These are phyloP conservation scores for Lachnellula willkommii DNA, from an alignment of 2,329 filamentous ascomycete genomes.

Conservation along the genomic window DNA sequence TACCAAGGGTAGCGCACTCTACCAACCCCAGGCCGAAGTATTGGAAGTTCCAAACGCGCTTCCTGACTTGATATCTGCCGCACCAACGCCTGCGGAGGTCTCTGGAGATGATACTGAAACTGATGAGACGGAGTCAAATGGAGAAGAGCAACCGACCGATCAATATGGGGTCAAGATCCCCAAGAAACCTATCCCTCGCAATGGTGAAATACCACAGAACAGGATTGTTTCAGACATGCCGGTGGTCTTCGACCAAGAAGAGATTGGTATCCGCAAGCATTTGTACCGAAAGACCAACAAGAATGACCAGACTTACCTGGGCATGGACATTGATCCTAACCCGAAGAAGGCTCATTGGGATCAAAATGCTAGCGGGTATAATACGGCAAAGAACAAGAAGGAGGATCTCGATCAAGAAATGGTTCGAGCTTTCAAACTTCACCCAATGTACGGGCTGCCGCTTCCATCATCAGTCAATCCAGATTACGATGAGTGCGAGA, in stretches of 20 bases:
- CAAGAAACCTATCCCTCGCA: slow-evolving; percentile 21
- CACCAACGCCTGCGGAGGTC: slow-evolving; percentile 17
- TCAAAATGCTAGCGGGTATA: slow-evolving; percentile 23
- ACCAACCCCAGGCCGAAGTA: slow-evolving; percentile 10
- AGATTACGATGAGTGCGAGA: slow-evolving; percentile 2
- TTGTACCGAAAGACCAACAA: slow-evolving; percentile 18
- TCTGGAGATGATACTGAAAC: slow-evolving; percentile 19
- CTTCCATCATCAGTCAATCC: slow-evolving; percentile 15
- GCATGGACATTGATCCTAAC: slow-evolving; percentile 24
- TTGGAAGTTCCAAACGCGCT: slow-evolving; percentile 3
- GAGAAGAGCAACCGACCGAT: slow-evolving; percentile 23
- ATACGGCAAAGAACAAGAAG: slow-evolving; percentile 24
- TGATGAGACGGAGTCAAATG: slow-evolving; percentile 14
- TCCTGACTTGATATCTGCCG: slow-evolving; percentile 14
- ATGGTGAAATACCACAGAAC: slow-evolving; percentile 23
- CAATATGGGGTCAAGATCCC: slow-evolving; percentile 27
- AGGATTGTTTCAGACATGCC: slow-evolving; percentile 20
- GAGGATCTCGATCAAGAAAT: slow-evolving; percentile 27
- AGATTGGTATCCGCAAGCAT: slow-evolving; percentile 29
- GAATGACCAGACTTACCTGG: slow-evolving; percentile 23
- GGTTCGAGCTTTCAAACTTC: slow-evolving; percentile 15
- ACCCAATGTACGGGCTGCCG: slow-evolving; percentile 20
- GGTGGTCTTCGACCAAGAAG: slow-evolving; percentile 25
- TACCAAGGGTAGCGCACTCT: slow-evolving; percentile 9
- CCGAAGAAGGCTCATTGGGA: slow-evolving; percentile 27